Evolutionary conservation across 176 grass and related monocot species (phyloP).

Genomic region (Bromus sterilis): DNA sequence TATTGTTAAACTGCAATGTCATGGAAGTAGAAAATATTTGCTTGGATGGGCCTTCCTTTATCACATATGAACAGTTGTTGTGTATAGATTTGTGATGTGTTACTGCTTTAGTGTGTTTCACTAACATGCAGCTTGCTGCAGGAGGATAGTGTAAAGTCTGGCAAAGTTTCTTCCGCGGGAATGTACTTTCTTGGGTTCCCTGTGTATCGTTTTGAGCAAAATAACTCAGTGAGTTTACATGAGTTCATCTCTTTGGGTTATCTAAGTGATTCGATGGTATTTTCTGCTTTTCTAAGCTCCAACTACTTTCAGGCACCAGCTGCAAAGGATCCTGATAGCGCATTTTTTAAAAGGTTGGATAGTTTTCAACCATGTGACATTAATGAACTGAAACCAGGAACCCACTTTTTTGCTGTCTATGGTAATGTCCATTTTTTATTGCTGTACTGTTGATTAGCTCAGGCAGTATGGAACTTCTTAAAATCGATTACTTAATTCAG

Average conservation of each 20-base stretch:
- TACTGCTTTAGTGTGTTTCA: slow-evolving; percentile 10
- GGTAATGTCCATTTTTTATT: slow-evolving; percentile 39
- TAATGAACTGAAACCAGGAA: slow-evolving; percentile 93
- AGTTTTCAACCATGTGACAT: slow-evolving; percentile 97
- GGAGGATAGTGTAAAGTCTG: slow-evolving; percentile 79
- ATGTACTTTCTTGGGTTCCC: slow-evolving; percentile 97
- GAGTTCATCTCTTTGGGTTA: not conserved
- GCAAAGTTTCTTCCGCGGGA: slow-evolving; percentile 73
- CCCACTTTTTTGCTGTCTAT: slow-evolving; percentile 96
- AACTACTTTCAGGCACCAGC: slow-evolving; percentile 49
- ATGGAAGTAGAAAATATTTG: not conserved
- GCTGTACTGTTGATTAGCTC: not conserved
- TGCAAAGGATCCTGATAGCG: slow-evolving; percentile 76
- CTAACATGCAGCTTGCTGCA: slow-evolving; percentile 32
- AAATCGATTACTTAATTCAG: slow-evolving; percentile 31
- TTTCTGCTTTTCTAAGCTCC: not conserved
- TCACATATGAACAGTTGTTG: not conserved
- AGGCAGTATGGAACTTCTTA: not conserved
- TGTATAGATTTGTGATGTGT: not conserved
- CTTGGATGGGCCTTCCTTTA: not conserved
- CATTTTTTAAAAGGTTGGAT: slow-evolving; percentile 98
- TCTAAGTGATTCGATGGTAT: not conserved
- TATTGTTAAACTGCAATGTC: not conserved
- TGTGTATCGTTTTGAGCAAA: slow-evolving; percentile 87
- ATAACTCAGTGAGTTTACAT: slow-evolving; percentile 45